Evolutionary conservation across 2,329 filamentous ascomycete genomes (phyloP), one percentile per base, ranked within the genome.

Genomic region (Xylariaceae sp.): DNA sequence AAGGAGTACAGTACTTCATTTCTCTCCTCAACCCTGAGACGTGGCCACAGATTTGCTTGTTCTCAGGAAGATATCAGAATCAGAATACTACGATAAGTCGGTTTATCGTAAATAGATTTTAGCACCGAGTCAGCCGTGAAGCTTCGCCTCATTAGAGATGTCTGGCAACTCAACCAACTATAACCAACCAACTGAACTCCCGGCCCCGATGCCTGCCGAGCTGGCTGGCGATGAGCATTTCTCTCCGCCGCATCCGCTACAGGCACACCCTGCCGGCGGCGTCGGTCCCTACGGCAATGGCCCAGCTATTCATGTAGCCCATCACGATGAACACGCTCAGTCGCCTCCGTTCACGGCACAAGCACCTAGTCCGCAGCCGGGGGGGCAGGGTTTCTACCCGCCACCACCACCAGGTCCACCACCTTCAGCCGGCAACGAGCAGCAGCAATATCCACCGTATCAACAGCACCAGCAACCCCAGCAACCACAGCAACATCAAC

Each of bases 121-220:
- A n/a, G n/a, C n/a, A n/a, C n/a, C n/a, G n/a, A n/a, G n/a, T n/a
- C n/a, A n/a, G n/a, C n/a, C n/a, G n/a, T n/a, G n/a, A n/a, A n/a
- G n/a, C n/a, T n/a, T n/a, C n/a, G n/a, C n/a, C n/a, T n/a, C n/a
- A n/a, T n/a, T n/a, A n/a, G 38, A 41, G 17, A 21, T 44, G 9
- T 36, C 44, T 16, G 46, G 44, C 28, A 44, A 46, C 19, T 42
- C 38, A 15, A 43, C 43, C 17, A 44, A 46, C 29, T 38, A 47
- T 17, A 19, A 23, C 17, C 21, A 35, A n/a, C 13, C 30, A 18
- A 43, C 46, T 13, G 48, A 51, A 24, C 39, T 51, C 15, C 21
- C 29, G n/a, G 43, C 40, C 27, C 36, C 41, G 12, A 11, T 15
- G 12, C 29, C 29, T 15, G 29, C 46, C 15, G 48, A 51, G 28